Conservation (phyloP, 2,329 filamentous ascomycete genomes). For the Aspergillus oerlinghausenensis region DNA sequence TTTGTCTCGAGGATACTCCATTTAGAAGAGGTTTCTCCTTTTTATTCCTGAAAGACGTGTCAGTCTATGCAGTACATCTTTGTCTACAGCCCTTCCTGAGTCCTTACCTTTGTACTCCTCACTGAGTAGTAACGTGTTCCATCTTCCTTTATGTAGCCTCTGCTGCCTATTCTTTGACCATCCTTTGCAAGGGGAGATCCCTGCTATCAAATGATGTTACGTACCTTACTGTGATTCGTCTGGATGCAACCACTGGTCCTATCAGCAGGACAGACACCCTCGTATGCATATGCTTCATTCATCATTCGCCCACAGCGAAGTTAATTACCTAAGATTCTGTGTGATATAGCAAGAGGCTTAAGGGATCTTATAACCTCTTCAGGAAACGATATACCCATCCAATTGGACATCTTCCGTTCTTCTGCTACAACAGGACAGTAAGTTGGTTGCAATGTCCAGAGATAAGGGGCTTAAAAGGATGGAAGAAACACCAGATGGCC, state of each 20-base stretch:
- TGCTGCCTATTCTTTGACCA: not conserved
- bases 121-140: not conserved
- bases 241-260: not conserved
- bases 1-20: not conserved
- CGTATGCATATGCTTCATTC: not conserved
- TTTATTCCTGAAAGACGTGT: not conserved
- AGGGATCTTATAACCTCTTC: constrained; percentile 29
- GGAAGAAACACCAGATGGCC: not conserved
- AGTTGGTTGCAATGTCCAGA: not conserved
- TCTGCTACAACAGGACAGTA: not conserved
- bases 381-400: constrained; percentile 27
- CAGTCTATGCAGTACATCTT: not conserved
- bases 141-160: not conserved
- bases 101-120: not conserved
- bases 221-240: not conserved
- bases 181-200: not conserved
- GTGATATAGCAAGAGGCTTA: not conserved
- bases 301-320: constrained; percentile 6
- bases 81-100: not conserved
- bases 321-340: constrained; percentile 1
- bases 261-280: not conserved
- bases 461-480: not conserved
- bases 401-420: constrained; percentile 9
- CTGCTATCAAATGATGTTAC: not conserved
- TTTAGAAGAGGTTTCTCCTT: not conserved